phyloP scores from a whole-genome alignment of 495 filamentous ascomycete genomes.

The Aspergillus conjunctus region DNA sequence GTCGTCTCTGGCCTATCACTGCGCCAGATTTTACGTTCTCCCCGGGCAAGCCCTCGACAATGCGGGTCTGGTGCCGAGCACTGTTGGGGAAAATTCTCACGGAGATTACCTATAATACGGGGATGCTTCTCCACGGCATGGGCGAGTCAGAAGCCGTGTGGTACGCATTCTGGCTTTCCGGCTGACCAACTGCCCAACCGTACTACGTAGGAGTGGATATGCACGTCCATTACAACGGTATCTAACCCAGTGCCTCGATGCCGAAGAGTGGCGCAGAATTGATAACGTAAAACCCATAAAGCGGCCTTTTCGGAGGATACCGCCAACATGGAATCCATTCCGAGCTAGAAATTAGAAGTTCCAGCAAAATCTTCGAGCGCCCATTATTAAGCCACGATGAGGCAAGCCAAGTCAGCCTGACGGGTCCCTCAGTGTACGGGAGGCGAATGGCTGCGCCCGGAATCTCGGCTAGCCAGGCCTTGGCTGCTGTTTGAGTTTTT shows the following conservation, averaged over 20 bases:
- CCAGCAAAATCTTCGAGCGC: not conserved
- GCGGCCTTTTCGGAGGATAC: not conserved
- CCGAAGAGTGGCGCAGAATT: not conserved
- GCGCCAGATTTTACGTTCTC: conserved; percentile 2
- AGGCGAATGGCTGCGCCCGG: not conserved
- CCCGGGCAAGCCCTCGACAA: conserved; percentile 15
- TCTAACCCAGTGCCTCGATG: not conserved
- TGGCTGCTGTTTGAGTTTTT: conserved; percentile 3
- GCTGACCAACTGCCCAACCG: not conserved
- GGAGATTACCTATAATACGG: conserved; percentile 15
- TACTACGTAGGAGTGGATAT: not conserved
- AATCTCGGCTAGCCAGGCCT: conserved; percentile 2
- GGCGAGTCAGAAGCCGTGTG: conserved; percentile 9
- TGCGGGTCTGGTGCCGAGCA: conserved; percentile 14
- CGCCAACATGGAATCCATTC: not conserved
- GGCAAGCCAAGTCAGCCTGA: not conserved
- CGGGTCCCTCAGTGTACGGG: not conserved
- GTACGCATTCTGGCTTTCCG: conserved; percentile 13
- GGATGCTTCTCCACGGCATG: conserved; percentile 12
- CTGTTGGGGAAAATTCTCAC: conserved; percentile 18
- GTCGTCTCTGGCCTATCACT: conserved; percentile 18
- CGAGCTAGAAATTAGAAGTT: not conserved
- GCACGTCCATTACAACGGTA: not conserved
- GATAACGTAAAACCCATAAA: not conserved
- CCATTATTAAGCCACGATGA: not conserved